Evolutionary conservation across 768 basidiomycete genomes (phyloP).

Genomic region (Pisolithus sp.): DNA sequence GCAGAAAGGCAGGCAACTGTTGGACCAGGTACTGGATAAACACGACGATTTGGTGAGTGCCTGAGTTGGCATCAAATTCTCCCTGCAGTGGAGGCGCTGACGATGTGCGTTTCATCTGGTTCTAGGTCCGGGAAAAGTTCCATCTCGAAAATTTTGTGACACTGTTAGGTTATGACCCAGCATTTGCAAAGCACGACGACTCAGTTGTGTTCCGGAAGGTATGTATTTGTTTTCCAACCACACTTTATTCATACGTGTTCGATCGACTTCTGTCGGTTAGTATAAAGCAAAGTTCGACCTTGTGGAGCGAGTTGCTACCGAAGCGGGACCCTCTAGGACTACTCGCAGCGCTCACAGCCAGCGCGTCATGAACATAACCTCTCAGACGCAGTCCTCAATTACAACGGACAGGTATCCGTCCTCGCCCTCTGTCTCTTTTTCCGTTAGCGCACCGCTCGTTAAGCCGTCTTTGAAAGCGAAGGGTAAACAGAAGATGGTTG

Average conservation of each 20-base stretch:
- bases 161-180: conserved; percentile 72
- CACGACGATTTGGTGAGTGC: conserved; percentile 72
- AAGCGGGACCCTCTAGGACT: conserved; percentile 46
- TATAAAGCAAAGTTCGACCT: conserved; percentile 61
- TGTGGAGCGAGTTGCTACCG: conserved; percentile 37
- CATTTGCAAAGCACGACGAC: conserved; percentile 63
- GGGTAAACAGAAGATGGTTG: conserved; percentile 27
- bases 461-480: conserved; percentile 21
- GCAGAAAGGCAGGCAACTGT: conserved; percentile 49
- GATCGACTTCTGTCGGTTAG: conserved; percentile 28
- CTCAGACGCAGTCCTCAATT: conserved; percentile 15
- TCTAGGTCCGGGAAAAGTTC: conserved; percentile 78
- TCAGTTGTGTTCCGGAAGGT: conserved; percentile 72
- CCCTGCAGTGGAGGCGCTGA: not conserved
- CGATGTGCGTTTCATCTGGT: not conserved
- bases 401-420: not conserved
- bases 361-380: conserved; percentile 40
- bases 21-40: conserved; percentile 52
- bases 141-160: conserved; percentile 80
- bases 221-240: conserved; percentile 15
- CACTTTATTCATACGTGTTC: not conserved
- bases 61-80: not conserved
- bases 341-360: conserved; percentile 57
- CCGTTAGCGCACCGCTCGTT: not conserved
- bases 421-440: not conserved